These are phyloP conservation scores for Fusarium sp. DNA, from an alignment of 2,329 filamentous ascomycete genomes.

Conservation along the genomic window DNA sequence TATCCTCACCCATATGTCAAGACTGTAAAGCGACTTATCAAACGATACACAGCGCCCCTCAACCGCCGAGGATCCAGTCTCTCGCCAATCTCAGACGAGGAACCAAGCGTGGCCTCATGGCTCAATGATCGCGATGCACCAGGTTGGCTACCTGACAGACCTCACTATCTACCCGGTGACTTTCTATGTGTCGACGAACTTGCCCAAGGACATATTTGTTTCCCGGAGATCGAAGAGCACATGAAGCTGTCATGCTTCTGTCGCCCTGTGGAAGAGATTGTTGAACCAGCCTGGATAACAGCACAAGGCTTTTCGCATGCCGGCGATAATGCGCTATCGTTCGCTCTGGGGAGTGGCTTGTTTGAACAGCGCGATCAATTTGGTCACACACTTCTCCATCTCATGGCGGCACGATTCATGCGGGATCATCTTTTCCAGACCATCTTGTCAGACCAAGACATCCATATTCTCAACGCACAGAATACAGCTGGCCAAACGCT, in stretches of 20 bases:
- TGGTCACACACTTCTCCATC: slow-evolving; percentile 63
- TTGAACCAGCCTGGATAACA: slow-evolving; percentile 51
- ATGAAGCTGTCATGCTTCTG: slow-evolving; percentile 50
- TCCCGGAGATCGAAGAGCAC: slow-evolving; percentile 43
- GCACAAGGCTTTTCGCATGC: slow-evolving; percentile 40
- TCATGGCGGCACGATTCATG: slow-evolving; percentile 57
- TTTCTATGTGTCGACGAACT: slow-evolving; percentile 57
- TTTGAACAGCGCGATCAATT: slow-evolving; percentile 55
- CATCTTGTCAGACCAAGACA: slow-evolving; percentile 37
- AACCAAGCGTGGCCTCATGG: slow-evolving; percentile 42
- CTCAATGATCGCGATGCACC: slow-evolving; percentile 50
- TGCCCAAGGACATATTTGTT: slow-evolving; percentile 33
- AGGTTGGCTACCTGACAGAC: slow-evolving; percentile 29
- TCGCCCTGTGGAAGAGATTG: slow-evolving; percentile 43
- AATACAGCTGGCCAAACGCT: slow-evolving; percentile 65
- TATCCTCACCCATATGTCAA: slow-evolving; percentile 53
- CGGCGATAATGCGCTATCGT: slow-evolving; percentile 34
- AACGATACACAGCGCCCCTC: slow-evolving; percentile 54
- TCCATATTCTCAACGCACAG: slow-evolving; percentile 43
- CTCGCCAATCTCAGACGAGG: slow-evolving; percentile 46
- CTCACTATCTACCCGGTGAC: slow-evolving; percentile 62
- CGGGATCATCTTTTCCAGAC: slow-evolving; percentile 50
- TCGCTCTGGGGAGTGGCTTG: slow-evolving; percentile 18
- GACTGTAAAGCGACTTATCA: slow-evolving; percentile 57
- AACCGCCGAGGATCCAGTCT: slow-evolving; percentile 34